phyloP scores from a whole-genome alignment of 805 yeast genomes.

The Yamadazyma takamatsuzukensis region DNA sequence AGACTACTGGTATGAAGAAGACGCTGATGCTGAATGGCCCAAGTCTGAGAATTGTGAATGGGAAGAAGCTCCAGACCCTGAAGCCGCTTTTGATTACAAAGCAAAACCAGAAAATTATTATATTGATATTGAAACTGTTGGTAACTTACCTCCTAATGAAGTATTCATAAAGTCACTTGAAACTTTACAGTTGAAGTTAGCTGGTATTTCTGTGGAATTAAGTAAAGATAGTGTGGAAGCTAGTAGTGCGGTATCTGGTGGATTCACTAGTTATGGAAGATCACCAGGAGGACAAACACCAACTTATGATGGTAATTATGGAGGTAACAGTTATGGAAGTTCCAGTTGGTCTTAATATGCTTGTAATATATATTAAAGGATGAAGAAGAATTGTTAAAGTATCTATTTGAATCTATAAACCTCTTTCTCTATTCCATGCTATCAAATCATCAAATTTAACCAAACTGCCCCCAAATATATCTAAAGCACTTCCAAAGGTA shows the following conservation, averaged over 20 bases:
- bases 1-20: conserved; percentile 93
- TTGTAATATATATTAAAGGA: conserved; percentile 1
- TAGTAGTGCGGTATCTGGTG: conserved; percentile 37
- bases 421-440: conserved; percentile 53
- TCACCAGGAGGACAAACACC: conserved; percentile 23
- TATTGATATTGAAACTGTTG: conserved; percentile 89
- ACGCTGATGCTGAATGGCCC: conserved; percentile 92
- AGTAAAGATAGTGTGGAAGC: conserved; percentile 41
- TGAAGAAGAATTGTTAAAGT: neutral
- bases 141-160: conserved; percentile 82
- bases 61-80: conserved; percentile 93
- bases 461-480: conserved; percentile 86
- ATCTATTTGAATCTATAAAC: too few species aligned
- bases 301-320: conserved; percentile 11
- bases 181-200: conserved; percentile 85
- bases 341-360: conserved; percentile 25
- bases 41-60: conserved; percentile 81
- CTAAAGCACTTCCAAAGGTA: conserved; percentile 90
- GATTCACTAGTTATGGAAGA: conserved; percentile 47
- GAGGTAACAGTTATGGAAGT: conserved; percentile 37
- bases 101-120: conserved; percentile 83
- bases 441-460: conserved; percentile 77
- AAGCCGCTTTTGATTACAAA: conserved; percentile 77
- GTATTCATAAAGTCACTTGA: conserved; percentile 82
- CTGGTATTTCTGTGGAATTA: conserved; percentile 75